Conservation (phyloP, 331 rosid species). For the Malus hybrid region DNA sequence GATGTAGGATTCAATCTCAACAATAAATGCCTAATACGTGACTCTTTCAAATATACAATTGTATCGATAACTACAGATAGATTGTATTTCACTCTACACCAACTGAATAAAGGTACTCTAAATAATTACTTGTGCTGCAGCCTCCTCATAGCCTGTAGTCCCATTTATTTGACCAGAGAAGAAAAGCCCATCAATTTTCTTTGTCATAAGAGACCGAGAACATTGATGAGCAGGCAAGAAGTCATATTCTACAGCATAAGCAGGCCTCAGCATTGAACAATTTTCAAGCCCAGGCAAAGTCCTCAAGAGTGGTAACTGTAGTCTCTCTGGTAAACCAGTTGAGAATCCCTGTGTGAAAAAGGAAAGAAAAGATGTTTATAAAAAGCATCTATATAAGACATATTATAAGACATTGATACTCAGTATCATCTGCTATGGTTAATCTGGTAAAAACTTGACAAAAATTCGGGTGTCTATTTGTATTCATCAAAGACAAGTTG, state of each 20-base stretch:
- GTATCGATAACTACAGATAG: background rate
- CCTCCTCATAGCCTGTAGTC: slow-evolving; percentile 98
- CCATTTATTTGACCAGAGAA: slow-evolving; percentile 99
- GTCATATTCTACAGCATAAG: slow-evolving; percentile 97
- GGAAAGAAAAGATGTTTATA: background rate
- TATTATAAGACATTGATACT: background rate
- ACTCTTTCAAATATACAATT: background rate
- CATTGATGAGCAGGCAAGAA: slow-evolving; percentile 95
- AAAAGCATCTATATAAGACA: background rate
- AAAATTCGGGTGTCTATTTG: background rate
- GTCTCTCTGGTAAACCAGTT: slow-evolving; percentile 92
- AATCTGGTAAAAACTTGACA: background rate
- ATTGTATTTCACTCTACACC: background rate
- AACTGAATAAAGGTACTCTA: background rate
- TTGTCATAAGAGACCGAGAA: slow-evolving; percentile 89
- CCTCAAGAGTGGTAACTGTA: slow-evolving; percentile 87
- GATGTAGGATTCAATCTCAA: no score
- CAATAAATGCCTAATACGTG: no score
- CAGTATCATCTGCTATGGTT: slow-evolving; percentile 11
- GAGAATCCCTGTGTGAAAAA: slow-evolving; percentile 69
- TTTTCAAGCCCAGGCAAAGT: slow-evolving; percentile 97
- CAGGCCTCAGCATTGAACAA: slow-evolving; percentile 96
- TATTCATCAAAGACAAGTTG: background rate
- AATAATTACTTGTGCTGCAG: slow-evolving; percentile 80
- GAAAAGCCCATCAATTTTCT: slow-evolving; percentile 86